Percentiles rank a stretch among this genome's conserved stretches.
phyloP scores from a whole-genome alignment of 2,329 filamentous ascomycete species.

The Stachybotrys echinatus region DNA sequence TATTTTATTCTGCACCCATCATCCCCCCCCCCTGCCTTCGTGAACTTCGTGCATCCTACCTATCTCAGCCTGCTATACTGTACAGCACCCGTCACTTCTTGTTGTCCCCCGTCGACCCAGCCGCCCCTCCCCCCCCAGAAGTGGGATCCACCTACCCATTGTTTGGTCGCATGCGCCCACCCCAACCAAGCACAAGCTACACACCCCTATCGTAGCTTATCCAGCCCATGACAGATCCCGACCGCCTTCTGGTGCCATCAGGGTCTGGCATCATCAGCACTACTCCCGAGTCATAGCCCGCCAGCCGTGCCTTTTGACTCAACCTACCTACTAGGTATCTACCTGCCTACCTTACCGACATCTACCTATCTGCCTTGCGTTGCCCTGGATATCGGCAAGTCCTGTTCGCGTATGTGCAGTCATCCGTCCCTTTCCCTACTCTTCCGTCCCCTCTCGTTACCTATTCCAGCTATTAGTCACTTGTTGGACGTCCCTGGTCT shows the following conservation, averaged over 20 bases:
- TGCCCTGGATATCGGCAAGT: no score
- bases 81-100: no score
- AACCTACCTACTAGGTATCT: background rate
- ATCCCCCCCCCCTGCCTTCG: no score
- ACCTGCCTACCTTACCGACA: background rate
- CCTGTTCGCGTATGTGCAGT: no score
- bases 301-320: background rate
- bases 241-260: background rate
- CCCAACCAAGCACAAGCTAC: background rate
- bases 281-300: background rate
- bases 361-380: background rate
- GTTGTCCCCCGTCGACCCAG: no score
- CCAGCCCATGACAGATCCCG: background rate
- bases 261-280: constrained; percentile 1
- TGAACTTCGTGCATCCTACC: no score
- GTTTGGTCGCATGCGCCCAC: background rate
- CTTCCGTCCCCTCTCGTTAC: no score
- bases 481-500: no score
- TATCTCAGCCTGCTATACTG: no score
- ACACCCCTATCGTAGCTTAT: background rate
- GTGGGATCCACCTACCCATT: background rate
- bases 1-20: background rate
- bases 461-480: no score
- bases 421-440: no score
- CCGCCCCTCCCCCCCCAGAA: background rate